Base-by-base conservation (phyloP, 352 stramenopile species). In the Phytophthora tentaculata region DNA sequence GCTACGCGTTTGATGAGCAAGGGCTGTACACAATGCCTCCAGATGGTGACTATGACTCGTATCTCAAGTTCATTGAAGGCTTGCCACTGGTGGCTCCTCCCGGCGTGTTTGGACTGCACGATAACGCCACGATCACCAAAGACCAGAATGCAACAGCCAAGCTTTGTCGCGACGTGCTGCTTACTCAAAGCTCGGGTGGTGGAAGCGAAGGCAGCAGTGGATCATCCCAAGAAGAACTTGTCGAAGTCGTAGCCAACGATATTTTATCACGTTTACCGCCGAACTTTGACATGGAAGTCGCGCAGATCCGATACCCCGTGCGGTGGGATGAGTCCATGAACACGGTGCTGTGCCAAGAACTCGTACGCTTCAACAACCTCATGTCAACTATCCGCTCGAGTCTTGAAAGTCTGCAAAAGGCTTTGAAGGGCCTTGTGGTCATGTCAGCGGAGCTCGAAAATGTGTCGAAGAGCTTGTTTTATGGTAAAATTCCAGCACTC, bases 391-490 rank as follows among this genome's bases (percentile, higher is more conserved):
- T 98, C 52, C 83, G 91, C 1, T 79, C 64, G 28, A 96, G 83
- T 53, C 83, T 98, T 24, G 73, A 87, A 56, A 96, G 87, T 24
- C 74, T 99, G 7, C 80, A 83, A 41, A 96, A 97, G 55, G 95
- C 95, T 14, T 81, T 98, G 16, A 97, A 97, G 55, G 95, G 95
- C 0, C 75, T 98, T 23, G 92, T 98, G 7, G 94, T 98, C 48
- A 98, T 98, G 96, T 98, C 90, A 0, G 67, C 86, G 4, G 88
- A 96, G 56, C 87, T 98, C 13, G 96, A 99, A 77, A 95, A 97
- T 60, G 84, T 98, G 5, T 93, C 88, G 1, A 86, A 97, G 57
- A 90, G 89, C 62, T 69, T 99, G 2, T 97, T 96, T 52, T 98
- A 96, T 63, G 89, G 95, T 41, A 96, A 97, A 62, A 96, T 98